Conservation (phyloP, 2,329 filamentous ascomycete genomes). For the Clarireedia paspali region DNA sequence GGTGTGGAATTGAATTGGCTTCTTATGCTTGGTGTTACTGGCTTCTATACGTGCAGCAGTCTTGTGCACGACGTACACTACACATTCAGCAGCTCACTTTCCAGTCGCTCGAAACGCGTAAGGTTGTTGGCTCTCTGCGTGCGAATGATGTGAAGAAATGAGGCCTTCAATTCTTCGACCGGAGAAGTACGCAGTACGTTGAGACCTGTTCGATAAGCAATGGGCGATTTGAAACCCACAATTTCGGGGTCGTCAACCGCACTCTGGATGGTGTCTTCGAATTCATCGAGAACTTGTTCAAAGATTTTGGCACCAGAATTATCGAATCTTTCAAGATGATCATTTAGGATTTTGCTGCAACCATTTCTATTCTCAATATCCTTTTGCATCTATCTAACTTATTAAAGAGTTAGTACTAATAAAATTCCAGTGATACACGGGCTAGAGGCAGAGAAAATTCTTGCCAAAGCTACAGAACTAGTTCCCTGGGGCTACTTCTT, state of each 20-base stretch:
- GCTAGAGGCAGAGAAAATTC: not conserved
- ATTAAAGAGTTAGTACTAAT: not conserved
- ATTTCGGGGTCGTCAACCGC: conserved; percentile 59
- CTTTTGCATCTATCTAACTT: conserved; percentile 47
- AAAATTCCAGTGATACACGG: not conserved
- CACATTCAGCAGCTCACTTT: conserved; percentile 60
- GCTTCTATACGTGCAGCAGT: conserved; percentile 51
- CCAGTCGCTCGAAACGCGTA: conserved; percentile 43
- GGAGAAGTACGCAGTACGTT: conserved; percentile 41
- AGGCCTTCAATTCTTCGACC: conserved; percentile 21
- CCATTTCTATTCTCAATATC: conserved; percentile 69
- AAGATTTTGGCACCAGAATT: conserved; percentile 29
- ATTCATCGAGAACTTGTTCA: conserved; percentile 32
- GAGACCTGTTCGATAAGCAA: conserved; percentile 74
- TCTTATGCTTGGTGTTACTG: conserved; percentile 40
- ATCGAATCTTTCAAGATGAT: conserved; percentile 32
- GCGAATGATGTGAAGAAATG: conserved; percentile 24
- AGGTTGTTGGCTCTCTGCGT: conserved; percentile 16
- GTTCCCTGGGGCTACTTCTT: conserved; percentile 31
- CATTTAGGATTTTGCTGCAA: conserved; percentile 56
- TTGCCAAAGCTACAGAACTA: not conserved
- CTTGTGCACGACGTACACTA: conserved; percentile 58
- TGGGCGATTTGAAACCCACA: conserved; percentile 73
- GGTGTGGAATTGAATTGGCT: conserved; percentile 78
- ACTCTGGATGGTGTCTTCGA: conserved; percentile 41